Evolutionary conservation across 495 filamentous ascomycete genomes (phyloP).

Genomic region (Aspergillus avenaceus): DNA sequence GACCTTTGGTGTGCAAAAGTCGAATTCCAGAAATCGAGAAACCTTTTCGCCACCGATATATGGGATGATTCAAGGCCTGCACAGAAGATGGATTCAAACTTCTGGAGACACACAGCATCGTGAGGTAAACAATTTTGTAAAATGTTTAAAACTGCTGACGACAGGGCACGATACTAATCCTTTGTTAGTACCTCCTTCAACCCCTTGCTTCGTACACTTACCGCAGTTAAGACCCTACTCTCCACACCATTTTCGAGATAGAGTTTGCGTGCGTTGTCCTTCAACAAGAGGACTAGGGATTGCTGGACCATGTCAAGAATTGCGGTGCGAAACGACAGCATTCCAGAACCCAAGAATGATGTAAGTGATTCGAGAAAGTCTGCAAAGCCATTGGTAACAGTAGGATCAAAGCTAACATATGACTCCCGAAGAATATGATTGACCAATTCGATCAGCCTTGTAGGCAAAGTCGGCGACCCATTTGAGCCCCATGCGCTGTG

Average conservation of each 20-base stretch:
- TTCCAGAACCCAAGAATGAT: conserved; percentile 35
- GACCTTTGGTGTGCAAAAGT: conserved; percentile 47
- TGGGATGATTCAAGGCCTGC: conserved; percentile 55
- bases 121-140: conserved; percentile 29
- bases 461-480: conserved; percentile 17
- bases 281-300: conserved; percentile 29
- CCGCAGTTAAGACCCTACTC: conserved; percentile 35
- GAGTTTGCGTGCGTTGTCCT: conserved; percentile 28
- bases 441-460: conserved; percentile 23
- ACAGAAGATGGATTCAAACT: conserved; percentile 49
- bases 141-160: conserved; percentile 31
- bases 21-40: conserved; percentile 56
- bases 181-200: conserved; percentile 15
- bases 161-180: conserved; percentile 31
- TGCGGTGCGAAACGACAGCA: conserved; percentile 23
- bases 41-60: conserved; percentile 45
- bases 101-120: conserved; percentile 38
- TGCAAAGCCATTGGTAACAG: conserved; percentile 20
- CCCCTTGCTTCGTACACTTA: conserved; percentile 20
- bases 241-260: conserved; percentile 25
- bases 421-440: conserved; percentile 23
- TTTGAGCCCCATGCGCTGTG: background rate
- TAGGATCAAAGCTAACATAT: conserved; percentile 26
- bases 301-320: conserved; percentile 30
- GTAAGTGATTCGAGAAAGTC: conserved; percentile 38